phyloP scores from a whole-genome alignment of 805 yeast species.

The Suhomyces canberraensis region DNA sequence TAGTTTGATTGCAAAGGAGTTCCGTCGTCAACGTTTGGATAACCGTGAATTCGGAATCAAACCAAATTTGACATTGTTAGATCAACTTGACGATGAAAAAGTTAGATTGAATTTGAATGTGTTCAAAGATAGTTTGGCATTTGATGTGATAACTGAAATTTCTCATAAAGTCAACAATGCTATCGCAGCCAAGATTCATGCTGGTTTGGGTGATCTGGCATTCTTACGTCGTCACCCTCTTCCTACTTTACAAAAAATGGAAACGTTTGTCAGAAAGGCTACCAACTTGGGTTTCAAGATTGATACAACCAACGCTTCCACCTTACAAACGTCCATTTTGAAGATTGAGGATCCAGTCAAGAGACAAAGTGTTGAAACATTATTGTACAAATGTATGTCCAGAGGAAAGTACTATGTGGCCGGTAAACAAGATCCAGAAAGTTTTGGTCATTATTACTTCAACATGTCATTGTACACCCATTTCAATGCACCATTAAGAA shows the following conservation, averaged over 20 bases:
- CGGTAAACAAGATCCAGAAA: slow-evolving; percentile 79
- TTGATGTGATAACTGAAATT: slow-evolving; percentile 67
- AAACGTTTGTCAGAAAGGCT: slow-evolving; percentile 71
- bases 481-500: slow-evolving; percentile 85
- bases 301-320: slow-evolving; percentile 70
- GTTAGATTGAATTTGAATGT: slow-evolving; percentile 70
- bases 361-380: slow-evolving; percentile 73
- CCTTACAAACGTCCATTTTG: slow-evolving; percentile 69
- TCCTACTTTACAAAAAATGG: slow-evolving; percentile 79
- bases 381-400: slow-evolving; percentile 75
- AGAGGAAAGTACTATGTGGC: slow-evolving; percentile 87
- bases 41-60: slow-evolving; percentile 46
- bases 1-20: slow-evolving; percentile 61
- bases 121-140: slow-evolving; percentile 57
- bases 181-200: slow-evolving; percentile 75
- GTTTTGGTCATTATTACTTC: slow-evolving; percentile 73
- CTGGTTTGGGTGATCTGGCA: slow-evolving; percentile 75
- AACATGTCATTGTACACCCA: slow-evolving; percentile 87
- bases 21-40: slow-evolving; percentile 63
- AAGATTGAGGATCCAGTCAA: slow-evolving; percentile 56
- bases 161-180: slow-evolving; percentile 78
- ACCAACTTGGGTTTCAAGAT: slow-evolving; percentile 61
- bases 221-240: slow-evolving; percentile 83
- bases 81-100: slow-evolving; percentile 82
- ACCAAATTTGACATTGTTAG: slow-evolving; percentile 62